These are phyloP conservation scores for Trichoderma afroharzianum DNA, from an alignment of 2,329 filamentous ascomycete genomes.

Conservation along the genomic window DNA sequence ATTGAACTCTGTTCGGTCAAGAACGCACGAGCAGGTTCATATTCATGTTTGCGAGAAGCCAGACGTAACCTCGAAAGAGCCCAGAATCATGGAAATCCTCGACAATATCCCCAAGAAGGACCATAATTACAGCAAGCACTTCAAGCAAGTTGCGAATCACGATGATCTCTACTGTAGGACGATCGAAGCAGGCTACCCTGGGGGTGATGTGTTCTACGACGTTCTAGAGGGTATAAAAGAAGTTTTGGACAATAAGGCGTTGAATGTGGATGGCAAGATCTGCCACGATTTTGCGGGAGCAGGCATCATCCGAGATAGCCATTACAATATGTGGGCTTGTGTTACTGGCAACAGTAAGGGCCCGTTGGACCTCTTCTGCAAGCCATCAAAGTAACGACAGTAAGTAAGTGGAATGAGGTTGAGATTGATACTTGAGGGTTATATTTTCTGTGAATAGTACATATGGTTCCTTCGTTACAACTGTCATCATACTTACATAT, in stretches of 20 bases:
- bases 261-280: background rate
- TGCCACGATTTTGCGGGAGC: background rate
- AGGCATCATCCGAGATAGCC: background rate
- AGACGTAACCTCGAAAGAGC: background rate
- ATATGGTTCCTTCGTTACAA: background rate
- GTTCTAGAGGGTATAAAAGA: background rate
- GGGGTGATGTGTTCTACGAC: background rate
- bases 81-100: background rate
- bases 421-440: background rate
- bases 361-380: background rate
- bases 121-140: background rate
- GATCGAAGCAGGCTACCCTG: background rate
- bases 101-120: background rate
- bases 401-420: background rate
- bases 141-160: background rate
- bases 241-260: background rate
- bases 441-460: background rate
- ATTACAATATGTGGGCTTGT: background rate
- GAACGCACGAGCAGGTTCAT: constrained; percentile 3
- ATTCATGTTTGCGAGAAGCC: background rate
- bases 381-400: background rate
- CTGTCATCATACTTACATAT: background rate
- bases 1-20: background rate
- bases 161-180: background rate
- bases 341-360: background rate